phyloP scores from a whole-genome alignment of 2,329 filamentous ascomycete species.

The Taxawa tesnikishii region DNA sequence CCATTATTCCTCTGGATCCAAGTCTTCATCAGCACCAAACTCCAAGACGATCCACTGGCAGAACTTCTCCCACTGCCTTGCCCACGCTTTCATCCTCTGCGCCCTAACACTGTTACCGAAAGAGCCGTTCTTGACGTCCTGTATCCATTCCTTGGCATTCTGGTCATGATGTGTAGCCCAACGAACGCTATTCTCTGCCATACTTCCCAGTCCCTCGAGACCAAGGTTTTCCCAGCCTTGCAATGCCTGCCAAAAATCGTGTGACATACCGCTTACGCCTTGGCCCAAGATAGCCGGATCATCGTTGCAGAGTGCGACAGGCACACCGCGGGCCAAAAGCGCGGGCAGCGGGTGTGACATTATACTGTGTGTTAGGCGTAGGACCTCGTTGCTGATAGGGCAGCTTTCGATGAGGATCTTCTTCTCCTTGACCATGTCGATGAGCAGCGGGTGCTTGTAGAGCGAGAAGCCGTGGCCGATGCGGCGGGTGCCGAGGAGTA shows the following conservation, averaged over 20 bases:
- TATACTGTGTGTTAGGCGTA: constrained; percentile 66
- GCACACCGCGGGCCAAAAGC: constrained; percentile 70
- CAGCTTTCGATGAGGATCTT: constrained; percentile 82
- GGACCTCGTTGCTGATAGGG: constrained; percentile 80
- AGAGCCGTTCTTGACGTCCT: constrained; percentile 61
- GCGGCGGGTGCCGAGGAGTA: constrained; percentile 73
- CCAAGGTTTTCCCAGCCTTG: constrained; percentile 90
- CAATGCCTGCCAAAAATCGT: constrained; percentile 89
- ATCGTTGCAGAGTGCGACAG: constrained; percentile 78
- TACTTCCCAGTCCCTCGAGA: constrained; percentile 68
- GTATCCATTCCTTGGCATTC: constrained; percentile 54
- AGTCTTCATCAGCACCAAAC: constrained; percentile 29
- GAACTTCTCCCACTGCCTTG: constrained; percentile 73
- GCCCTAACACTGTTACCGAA: constrained; percentile 61
- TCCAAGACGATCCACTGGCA: constrained; percentile 82
- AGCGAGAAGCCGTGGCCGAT: constrained; percentile 85
- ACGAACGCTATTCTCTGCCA: constrained; percentile 85
- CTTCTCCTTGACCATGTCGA: constrained; percentile 80
- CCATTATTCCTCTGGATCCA: too few species aligned
- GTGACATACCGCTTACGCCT: constrained; percentile 67
- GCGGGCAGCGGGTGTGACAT: constrained; percentile 71
- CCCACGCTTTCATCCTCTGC: constrained; percentile 64
- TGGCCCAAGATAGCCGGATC: constrained; percentile 83
- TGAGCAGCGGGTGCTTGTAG: constrained; percentile 80
- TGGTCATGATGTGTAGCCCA: constrained; percentile 87